Evolutionary conservation across 805 yeast species (phyloP).

Genomic region (Candida insectalens): DNA sequence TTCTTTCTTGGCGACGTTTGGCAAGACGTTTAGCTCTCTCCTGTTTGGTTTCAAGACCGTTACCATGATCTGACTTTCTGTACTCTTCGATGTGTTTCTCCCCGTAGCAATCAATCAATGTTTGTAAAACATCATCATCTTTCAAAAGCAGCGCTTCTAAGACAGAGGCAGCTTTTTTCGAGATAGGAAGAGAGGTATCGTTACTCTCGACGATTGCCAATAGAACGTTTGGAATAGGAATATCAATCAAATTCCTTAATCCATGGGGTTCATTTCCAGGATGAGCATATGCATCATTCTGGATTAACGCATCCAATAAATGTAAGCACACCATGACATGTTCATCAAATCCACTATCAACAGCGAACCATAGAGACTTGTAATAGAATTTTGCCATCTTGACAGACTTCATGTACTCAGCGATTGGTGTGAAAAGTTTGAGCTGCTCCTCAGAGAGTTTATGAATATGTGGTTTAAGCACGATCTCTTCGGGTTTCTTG

Average conservation of each 20-base stretch:
- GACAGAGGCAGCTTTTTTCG: slow-evolving; percentile 47
- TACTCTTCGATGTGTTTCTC: slow-evolving; percentile 39
- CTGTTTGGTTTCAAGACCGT: slow-evolving; percentile 38
- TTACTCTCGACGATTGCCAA: slow-evolving; percentile 39
- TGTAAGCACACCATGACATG: slow-evolving; percentile 56
- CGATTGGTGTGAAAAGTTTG: slow-evolving; percentile 25
- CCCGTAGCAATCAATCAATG: slow-evolving; percentile 50
- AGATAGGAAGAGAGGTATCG: slow-evolving; percentile 36
- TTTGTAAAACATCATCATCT: slow-evolving; percentile 39
- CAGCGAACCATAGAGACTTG: slow-evolving; percentile 45
- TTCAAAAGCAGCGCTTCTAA: slow-evolving; percentile 40
- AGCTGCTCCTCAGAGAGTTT: slow-evolving; percentile 19
- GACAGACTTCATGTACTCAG: slow-evolving; percentile 39
- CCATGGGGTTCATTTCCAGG: slow-evolving; percentile 29
- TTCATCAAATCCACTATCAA: slow-evolving; percentile 40
- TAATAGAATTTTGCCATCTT: slow-evolving; percentile 48
- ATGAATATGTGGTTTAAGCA: slow-evolving; percentile 37
- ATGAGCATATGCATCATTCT: slow-evolving; percentile 22
- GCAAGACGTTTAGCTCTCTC: slow-evolving; percentile 52
- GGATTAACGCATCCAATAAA: slow-evolving; percentile 49
- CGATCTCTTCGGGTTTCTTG: slow-evolving; percentile 30
- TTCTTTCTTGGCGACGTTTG: slow-evolving; percentile 48
- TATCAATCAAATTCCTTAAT: slow-evolving; percentile 29
- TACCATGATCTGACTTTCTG: slow-evolving; percentile 35
- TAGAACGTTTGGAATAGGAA: slow-evolving; percentile 49